Percentiles rank a stretch among this genome's conserved stretches.
Evolutionary conservation across 345 rosid species (phyloP).

Genomic region (Heritiera littoralis): DNA sequence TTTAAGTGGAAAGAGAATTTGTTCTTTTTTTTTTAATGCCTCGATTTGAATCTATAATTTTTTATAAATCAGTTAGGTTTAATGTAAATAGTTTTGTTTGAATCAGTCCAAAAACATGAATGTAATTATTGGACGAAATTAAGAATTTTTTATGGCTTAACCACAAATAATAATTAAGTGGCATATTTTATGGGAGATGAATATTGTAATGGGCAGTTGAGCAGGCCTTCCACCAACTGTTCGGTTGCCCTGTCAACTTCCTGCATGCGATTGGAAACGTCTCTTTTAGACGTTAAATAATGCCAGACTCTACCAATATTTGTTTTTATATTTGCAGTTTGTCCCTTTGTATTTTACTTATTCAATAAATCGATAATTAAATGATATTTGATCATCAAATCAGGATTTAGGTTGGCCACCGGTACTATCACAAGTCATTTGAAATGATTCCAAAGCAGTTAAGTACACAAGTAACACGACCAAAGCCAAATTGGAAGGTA

Average conservation of each 20-base stretch:
- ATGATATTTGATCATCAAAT: background rate
- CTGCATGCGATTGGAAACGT: conserved; percentile 31
- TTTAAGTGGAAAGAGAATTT: too few relatives aligned
- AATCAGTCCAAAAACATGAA: too few relatives aligned
- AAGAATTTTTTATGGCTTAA: too few relatives aligned
- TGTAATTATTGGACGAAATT: too few relatives aligned
- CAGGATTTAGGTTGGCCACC: conserved; percentile 30
- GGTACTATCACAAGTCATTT: conserved; percentile 19
- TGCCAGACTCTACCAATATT: conserved; percentile 6
- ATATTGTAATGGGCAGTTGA: conserved; percentile 18
- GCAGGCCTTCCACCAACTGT: conserved; percentile 43
- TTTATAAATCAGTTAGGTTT: too few relatives aligned
- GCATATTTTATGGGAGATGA: background rate
- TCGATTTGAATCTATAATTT: too few relatives aligned
- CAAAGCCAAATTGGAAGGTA: conserved; percentile 10
- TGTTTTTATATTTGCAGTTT: background rate
- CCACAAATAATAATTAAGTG: background rate
- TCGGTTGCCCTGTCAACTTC: conserved; percentile 53
- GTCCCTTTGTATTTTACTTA: background rate
- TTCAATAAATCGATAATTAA: background rate
- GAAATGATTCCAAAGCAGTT: conserved; percentile 15
- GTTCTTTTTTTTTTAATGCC: too few relatives aligned
- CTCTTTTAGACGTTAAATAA: conserved; percentile 36
- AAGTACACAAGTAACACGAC: conserved; percentile 9
- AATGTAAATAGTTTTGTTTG: too few relatives aligned